Evolutionary conservation across 768 basidiomycete genomes (phyloP), one percentile per base, ranked within the genome.

Genomic region (Tylopilus sp.): DNA sequence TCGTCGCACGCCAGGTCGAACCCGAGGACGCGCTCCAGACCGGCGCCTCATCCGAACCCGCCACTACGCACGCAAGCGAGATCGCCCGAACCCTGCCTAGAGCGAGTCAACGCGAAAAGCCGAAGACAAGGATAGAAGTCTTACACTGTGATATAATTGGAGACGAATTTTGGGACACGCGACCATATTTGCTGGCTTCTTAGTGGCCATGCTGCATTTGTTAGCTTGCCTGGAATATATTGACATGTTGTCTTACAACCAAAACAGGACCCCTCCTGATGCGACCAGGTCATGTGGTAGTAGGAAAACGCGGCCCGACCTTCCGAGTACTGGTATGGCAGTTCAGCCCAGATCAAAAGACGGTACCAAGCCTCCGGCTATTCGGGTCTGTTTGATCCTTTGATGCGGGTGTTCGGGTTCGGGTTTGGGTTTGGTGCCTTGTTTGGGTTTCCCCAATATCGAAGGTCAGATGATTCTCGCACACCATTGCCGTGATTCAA

Each of bases 71-170:
- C 11, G 35, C 8, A 26, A 23, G 35, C 22, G 49, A 45, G 49
- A 47, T 42, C 20, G 21, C 23, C 42, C 36, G 61, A 58, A 48
- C 52, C 55, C 46, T 65, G 57, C 15, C 46, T 52, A 56, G 58
- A 54, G 52, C 55, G 51, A 72, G 68, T 56, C 70, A 65, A 53
- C 69, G 71, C 52, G 52, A 52, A 31, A 74, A 72, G 49, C 51
- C 67, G 11, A 67, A 62, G 52, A 80, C 73, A 21, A 74, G 61
- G 61, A 71, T 91, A 42, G 75, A 73, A 5, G 71, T 92, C 1
- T 57, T 85, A 21, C 91, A 95, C 57, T 89, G 85, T 64, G 93
- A 95, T 70, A 79, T 95, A 52, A 93, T 95, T 52, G 76, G 78
- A 47, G 82, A 89, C 47, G 79, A 75, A 1, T 95, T 95, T 69